Evolutionary conservation across 2,329 filamentous ascomycete genomes (phyloP), one percentile per base, ranked within the genome.

Genomic region (Sarocladiaceae sp.): DNA sequence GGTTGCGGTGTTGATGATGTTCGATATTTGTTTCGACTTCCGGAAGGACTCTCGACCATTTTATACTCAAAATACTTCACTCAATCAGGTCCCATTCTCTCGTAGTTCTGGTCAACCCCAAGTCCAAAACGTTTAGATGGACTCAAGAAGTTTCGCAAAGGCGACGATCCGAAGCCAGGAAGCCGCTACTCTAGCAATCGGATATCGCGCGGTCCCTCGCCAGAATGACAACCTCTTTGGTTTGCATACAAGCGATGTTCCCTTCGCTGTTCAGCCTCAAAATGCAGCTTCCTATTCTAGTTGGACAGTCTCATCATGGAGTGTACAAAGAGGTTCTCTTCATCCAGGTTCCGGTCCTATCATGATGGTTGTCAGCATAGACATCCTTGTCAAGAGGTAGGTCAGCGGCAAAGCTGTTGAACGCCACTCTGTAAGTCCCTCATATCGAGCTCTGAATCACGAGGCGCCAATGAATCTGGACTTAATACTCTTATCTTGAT

Each of bases 311-410:
- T 15, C 4, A 18, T 33, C 40, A 46, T 46, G 40, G 40, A 28
- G 25, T 48, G 44, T 33, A 18, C 26, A 48, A 48, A 48, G 44
- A 48, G 44, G 44, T 48, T 48, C 44, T 33, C 44, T 20, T 18
- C 5, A n/a, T 7, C 4, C 17, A 40, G 20, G n/a, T n/a, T n/a
- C n/a, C n/a, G n/a, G n/a, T n/a, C n/a, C n/a, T n/a, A n/a, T n/a
- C n/a, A n/a, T n/a, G n/a, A n/a, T n/a, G n/a, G n/a, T n/a, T 31
- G 29, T 36, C 33, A 36, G 33, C 33, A n/a, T 17, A 23, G 17
- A 20, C 15, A 40, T 40, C 17, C n/a, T n/a, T n/a, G n/a, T n/a
- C n/a, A n/a, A n/a, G n/a, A n/a, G n/a, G n/a, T n/a, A n/a, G n/a
- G n/a, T n/a, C n/a, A n/a, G n/a, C n/a, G n/a, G n/a, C n/a, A n/a